Conservation (phyloP, 805 yeast species). For the Wickerhamomyces silvicola region DNA sequence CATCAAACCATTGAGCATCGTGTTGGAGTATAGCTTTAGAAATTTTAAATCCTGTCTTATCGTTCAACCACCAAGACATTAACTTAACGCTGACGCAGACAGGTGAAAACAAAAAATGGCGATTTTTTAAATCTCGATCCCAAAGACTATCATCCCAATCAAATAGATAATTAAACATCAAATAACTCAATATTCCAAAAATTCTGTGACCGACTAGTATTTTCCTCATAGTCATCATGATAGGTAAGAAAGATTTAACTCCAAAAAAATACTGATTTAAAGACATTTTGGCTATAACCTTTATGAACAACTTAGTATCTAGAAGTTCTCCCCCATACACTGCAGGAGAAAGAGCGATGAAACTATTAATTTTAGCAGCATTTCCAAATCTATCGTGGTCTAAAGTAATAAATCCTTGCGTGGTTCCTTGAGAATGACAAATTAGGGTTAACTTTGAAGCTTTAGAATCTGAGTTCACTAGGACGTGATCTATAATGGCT, state of each 20-base stretch:
- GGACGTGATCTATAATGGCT: constrained; percentile 57
- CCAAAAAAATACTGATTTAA: constrained; percentile 59
- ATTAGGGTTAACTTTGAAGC: constrained; percentile 49
- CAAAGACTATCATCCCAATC: constrained; percentile 83
- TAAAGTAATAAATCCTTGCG: constrained; percentile 72
- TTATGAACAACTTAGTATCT: constrained; percentile 53
- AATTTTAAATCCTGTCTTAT: constrained; percentile 34
- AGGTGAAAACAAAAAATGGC: constrained; percentile 83
- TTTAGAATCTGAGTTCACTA: constrained; percentile 27
- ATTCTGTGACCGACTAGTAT: constrained; percentile 41
- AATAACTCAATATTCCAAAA: constrained; percentile 62
- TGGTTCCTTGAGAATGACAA: constrained; percentile 92
- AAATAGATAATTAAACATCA: constrained; percentile 81
- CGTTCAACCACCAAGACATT: constrained; percentile 90
- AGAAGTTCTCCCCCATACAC: constrained; percentile 78
- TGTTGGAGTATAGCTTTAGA: constrained; percentile 43
- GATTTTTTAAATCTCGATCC: constrained; percentile 57
- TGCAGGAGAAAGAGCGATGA: constrained; percentile 85
- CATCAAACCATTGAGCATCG: constrained; percentile 46
- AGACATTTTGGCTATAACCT: constrained; percentile 51
- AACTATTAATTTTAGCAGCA: constrained; percentile 53
- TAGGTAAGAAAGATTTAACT: constrained; percentile 66
- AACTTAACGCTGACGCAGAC: constrained; percentile 71
- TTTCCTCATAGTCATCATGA: constrained; percentile 56
- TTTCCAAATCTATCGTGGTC: constrained; percentile 40